Base-by-base conservation (phyloP, 2,329 filamentous ascomycete species). In the Myriosclerotinia duriaeana region DNA sequence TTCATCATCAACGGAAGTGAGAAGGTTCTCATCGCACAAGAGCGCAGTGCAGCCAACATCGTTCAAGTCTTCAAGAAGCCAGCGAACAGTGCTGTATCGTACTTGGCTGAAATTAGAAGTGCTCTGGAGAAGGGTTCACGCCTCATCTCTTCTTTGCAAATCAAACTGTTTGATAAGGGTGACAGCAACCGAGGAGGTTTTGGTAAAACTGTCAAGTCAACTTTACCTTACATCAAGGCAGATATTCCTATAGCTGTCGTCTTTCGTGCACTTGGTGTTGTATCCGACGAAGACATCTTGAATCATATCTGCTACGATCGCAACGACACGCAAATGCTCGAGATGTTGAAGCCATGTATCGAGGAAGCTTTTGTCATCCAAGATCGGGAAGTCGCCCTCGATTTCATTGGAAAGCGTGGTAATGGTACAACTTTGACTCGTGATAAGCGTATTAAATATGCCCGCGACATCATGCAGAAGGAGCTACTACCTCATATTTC, bases 1-100 rank as follows among this genome's bases (percentile, higher is more conserved):
- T 99, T 99, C 76, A 92, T 99, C 74, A 99, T 99, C 84, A 99
- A 99, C 80, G 95, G 95, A 53, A 96, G 92, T 79, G 95, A 99
- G 77, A 99, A 99, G 83, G 95, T 99, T 30, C 81, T 99, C 72
- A 99, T 99, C 74, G 95, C 95, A 1, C 95, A 99, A 78, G 95
- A 99, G 79, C 90, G 95, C 69, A 97, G 93, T 77, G 95, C 95
- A 52, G 95, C 94, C 76, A 99, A 99, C 76, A 99, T 98, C 67
- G 95, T 99, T 6, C 95, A 99, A 79, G 94, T 99, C 38, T 99
- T 99, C 86, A 94, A 96, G 80, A 99, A 99, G 82, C 92, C 94
- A 0, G 86, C 89, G 72, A 92, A 93, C n/a, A 94, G 92, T 71
- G 91, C 92, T 12, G 96, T 92, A 70, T 93, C 93, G 1, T 97